Base-by-base conservation (phyloP, 2,329 filamentous ascomycete genomes). In the Chrysoporthe austroafricana region DNA sequence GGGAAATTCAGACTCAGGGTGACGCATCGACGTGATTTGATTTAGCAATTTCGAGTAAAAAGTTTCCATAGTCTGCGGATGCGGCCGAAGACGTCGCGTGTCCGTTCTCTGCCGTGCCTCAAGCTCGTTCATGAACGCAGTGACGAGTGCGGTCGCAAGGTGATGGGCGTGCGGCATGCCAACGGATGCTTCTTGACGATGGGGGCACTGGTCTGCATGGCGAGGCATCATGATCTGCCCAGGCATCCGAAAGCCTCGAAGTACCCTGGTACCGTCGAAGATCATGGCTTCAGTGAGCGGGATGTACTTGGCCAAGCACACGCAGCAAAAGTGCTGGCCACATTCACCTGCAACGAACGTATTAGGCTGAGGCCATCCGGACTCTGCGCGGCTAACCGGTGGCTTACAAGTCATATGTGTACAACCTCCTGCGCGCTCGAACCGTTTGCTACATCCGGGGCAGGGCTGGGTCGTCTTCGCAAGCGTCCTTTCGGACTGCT, bases 321-420 rank as follows among this genome's bases (percentile, higher is more conserved):
- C 39, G 36, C n/a, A 59, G 57, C 57, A 59, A 59, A 59, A 59
- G 36, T 59, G 57, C 36, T 59, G 57, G 36, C 57, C 57, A 14
- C 57, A 59, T 59, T 43, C 57, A 59, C 57, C 57, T 59, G 36
- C 36, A 18, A 36, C 14, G 32, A 18, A 36, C 52, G 13, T n/a
- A 52, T 56, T 7, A 56, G 52, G 6, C 26, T 36, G 13, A 7
- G 7, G 4, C 7, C 26, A 26, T 11, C 14, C 52, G 13, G 2
- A 36, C 26, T 3, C 1, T 34, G 7, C 3, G 26, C 13, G 14
- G 16, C 16, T 36, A 3, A 34, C 26, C 1, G 16, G 32, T 3
- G 26, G 26, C 57, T 59, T 59, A 43, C 57, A 59, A 14, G 32
- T 14, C 57, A 59, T 59, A 36, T 59, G 57, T 7, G 39, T 18